phyloP scores from a whole-genome alignment of 2,329 filamentous ascomycete genomes.

The Fusarium decemcellulare region DNA sequence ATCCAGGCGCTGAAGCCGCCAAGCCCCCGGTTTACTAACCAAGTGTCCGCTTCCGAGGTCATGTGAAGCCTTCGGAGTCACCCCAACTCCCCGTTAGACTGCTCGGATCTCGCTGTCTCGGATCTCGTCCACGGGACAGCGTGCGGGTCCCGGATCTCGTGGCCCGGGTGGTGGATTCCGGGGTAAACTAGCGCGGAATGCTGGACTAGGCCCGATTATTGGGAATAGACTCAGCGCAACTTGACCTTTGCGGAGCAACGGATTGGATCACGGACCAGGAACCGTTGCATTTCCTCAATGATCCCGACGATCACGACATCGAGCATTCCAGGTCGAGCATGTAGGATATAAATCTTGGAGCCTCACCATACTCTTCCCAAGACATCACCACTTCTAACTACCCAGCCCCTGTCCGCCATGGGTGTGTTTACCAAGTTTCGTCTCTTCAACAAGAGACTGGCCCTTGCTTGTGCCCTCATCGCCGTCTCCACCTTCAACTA shows the following conservation, averaged over 20 bases:
- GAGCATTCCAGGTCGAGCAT: background rate
- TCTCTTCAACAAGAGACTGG: conserved; percentile 42
- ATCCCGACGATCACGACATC: conserved; percentile 40
- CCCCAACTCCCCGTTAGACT: background rate
- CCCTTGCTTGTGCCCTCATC: conserved; percentile 45
- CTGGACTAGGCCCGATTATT: background rate
- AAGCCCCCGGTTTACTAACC: no score
- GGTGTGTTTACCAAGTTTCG: conserved; percentile 39
- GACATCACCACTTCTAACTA: no score
- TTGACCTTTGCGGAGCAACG: background rate
- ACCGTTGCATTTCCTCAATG: conserved; percentile 22
- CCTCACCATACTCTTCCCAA: background rate
- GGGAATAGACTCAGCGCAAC: conserved; percentile 2
- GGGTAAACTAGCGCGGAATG: background rate
- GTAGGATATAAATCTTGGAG: conserved; percentile 19
- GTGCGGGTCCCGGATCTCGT: conserved; percentile 1
- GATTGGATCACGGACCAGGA: background rate
- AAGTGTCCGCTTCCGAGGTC: background rate
- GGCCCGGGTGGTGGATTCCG: conserved; percentile 1
- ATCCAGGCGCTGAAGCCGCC: no score
- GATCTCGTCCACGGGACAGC: background rate
- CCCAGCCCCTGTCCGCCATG: conserved; percentile 13
- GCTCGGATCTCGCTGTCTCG: conserved; percentile 6
- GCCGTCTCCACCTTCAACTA: conserved; percentile 56
- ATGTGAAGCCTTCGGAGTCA: background rate